Percentiles rank a stretch among this genome's conserved stretches.
Conservation (phyloP, 495 filamentous ascomycete species). For the Wilcoxina mikolae region DNA sequence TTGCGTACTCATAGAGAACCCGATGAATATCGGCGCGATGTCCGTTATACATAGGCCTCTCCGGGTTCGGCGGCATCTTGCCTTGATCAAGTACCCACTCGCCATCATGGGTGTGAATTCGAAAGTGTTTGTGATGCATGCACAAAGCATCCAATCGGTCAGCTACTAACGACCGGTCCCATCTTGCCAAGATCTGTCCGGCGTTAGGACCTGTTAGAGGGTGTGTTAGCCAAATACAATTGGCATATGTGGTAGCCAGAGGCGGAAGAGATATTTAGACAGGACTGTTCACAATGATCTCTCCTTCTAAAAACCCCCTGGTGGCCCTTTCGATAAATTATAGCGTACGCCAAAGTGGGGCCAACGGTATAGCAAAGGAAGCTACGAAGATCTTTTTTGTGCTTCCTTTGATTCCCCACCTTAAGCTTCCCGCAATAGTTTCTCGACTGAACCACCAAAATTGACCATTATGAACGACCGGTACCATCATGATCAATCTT, state of each 20-base stretch:
- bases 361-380: no score
- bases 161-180: conserved; percentile 15
- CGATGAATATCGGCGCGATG: conserved; percentile 49
- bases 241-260: neutral
- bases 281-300: no score
- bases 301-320: no score
- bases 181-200: conserved; percentile 23
- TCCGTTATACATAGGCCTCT: conserved; percentile 36
- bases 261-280: no score
- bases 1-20: conserved; percentile 44
- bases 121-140: conserved; percentile 24
- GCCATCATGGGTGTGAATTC: conserved; percentile 21
- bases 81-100: conserved; percentile 25
- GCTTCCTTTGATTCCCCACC: no score
- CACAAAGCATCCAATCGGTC: conserved; percentile 21
- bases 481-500: no score
- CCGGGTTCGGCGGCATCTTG: conserved; percentile 13
- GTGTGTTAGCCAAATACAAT: neutral
- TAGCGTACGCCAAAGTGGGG: no score
- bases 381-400: no score
- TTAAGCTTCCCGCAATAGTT: no score
- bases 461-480: no score
- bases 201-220: conserved; percentile 22
- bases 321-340: no score
- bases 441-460: no score